phyloP scores from a whole-genome alignment of 2,329 filamentous ascomycete species.

The Diplodia scrobiculata region DNA sequence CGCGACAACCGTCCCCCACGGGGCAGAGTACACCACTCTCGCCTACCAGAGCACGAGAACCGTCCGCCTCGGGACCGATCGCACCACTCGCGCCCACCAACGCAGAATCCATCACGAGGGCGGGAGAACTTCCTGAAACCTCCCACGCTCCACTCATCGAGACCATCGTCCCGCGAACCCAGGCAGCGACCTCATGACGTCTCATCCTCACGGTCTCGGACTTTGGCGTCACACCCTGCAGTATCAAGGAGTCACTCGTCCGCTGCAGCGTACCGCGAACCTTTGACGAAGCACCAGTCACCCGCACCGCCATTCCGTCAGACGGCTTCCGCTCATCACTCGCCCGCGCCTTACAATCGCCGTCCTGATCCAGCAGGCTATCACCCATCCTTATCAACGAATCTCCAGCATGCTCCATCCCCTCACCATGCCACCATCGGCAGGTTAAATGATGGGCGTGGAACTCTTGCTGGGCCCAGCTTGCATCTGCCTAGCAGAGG shows the following conservation, averaged over 20 bases:
- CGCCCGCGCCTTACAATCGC: neutral
- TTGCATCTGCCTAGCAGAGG: neutral
- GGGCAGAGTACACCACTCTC: neutral
- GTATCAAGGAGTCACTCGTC: neutral
- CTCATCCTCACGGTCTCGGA: neutral
- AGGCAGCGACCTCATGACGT: neutral
- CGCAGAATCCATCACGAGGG: neutral
- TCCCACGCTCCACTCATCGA: neutral
- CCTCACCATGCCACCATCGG: neutral
- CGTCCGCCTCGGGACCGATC: neutral
- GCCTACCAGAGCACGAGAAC: neutral
- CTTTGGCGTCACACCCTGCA: neutral
- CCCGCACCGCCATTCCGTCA: neutral
- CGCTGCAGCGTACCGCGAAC: neutral
- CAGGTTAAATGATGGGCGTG: too few relatives aligned
- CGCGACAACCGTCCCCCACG: neutral
- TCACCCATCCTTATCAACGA: neutral
- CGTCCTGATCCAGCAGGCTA: neutral
- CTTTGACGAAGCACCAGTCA: neutral
- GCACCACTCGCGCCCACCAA: neutral
- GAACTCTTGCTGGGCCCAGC: neutral
- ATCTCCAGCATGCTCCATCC: neutral
- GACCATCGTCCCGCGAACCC: neutral
- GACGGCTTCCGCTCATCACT: neutral
- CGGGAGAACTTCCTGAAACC: neutral